Percentiles rank a stretch among this genome's conserved stretches.
These are phyloP conservation scores for Phaeosphaeria sp. DNA, from an alignment of 2,329 filamentous ascomycete species.

Conservation along the genomic window DNA sequence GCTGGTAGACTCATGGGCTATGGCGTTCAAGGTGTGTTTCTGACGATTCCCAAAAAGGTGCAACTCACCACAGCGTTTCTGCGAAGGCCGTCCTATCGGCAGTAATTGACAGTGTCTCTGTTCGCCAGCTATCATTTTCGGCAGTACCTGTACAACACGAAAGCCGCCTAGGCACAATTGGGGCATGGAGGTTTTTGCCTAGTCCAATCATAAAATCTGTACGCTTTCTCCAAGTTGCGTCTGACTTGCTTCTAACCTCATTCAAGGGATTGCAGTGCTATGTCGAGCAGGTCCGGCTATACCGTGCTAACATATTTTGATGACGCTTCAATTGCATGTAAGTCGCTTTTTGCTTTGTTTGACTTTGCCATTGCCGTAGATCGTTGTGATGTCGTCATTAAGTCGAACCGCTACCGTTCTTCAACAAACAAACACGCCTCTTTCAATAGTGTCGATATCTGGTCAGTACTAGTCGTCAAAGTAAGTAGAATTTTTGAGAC, in stretches of 20 bases:
- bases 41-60: constrained; percentile 36
- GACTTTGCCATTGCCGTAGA: not conserved
- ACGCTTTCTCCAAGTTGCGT: constrained; percentile 40
- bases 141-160: constrained; percentile 35
- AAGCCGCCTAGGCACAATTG: constrained; percentile 15
- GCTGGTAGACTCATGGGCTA: constrained; percentile 35
- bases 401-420: not conserved
- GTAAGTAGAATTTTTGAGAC: too few relatives aligned
- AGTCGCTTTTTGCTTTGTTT: not conserved
- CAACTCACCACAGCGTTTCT: constrained; percentile 42
- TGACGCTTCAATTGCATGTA: not conserved
- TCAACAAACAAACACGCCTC: not conserved
- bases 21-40: constrained; percentile 48
- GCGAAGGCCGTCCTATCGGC: constrained; percentile 21
- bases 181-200: constrained; percentile 28
- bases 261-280: constrained; percentile 34
- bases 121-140: not conserved
- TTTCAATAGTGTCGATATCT: not conserved
- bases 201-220: constrained; percentile 42
- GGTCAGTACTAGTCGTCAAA: not conserved
- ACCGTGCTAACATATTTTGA: not conserved
- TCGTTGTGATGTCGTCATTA: not conserved
- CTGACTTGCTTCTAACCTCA: constrained; percentile 39
- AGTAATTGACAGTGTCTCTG: constrained; percentile 13
- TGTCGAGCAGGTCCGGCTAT: constrained; percentile 3